Evolutionary conservation across 352 stramenopile species (phyloP).

Genomic region (Globisporangium mamillatum): DNA sequence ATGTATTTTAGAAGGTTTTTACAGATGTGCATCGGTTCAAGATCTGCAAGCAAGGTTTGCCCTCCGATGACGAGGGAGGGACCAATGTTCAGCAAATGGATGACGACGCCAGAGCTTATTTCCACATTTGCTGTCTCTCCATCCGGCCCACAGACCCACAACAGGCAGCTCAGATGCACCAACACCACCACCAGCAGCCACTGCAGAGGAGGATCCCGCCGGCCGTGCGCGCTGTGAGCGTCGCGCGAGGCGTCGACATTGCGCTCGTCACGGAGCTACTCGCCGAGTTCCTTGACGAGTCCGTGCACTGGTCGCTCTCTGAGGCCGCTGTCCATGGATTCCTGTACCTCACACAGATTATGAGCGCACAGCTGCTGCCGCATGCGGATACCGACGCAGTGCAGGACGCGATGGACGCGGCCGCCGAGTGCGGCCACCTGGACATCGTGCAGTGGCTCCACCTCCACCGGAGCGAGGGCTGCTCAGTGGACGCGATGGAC

Average conservation of each 20-base stretch:
- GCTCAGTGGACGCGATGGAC: conserved; percentile 29
- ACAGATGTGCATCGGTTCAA: neutral
- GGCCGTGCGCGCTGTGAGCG: conserved; percentile 41
- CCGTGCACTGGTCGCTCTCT: conserved; percentile 42
- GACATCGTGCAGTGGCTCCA: conserved; percentile 31
- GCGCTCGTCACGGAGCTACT: conserved; percentile 45
- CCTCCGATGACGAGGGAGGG: neutral
- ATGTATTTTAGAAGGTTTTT: neutral
- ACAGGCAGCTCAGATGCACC: neutral
- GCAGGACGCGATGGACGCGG: conserved; percentile 25
- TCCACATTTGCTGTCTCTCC: neutral
- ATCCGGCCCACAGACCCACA: neutral
- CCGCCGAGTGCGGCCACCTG: conserved; percentile 20
- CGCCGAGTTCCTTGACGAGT: conserved; percentile 50
- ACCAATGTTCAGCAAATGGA: neutral
- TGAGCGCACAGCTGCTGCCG: conserved; percentile 18
- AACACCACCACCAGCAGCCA: neutral
- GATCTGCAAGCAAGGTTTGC: neutral
- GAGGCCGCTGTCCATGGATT: conserved; percentile 43
- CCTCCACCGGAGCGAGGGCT: conserved; percentile 22
- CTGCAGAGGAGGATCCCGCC: conserved; percentile 26
- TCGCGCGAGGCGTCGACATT: conserved; percentile 33
- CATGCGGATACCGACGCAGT: conserved; percentile 21
- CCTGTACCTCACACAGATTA: conserved; percentile 45
- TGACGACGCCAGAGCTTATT: neutral